These are phyloP conservation scores for Artemisia tridentata DNA, from an alignment of 129 eudicot genomes.

Conservation along the genomic window DNA sequence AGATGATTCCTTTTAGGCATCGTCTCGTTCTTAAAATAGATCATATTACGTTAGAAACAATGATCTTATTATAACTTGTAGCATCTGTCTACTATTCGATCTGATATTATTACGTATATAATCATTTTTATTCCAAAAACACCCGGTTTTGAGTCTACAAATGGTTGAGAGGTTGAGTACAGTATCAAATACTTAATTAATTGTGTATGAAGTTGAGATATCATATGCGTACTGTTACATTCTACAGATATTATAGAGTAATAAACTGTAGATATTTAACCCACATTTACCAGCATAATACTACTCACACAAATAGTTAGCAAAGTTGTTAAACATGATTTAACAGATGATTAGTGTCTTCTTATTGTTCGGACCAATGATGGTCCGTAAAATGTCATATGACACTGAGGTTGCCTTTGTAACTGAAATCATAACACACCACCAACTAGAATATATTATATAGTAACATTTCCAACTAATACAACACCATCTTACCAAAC, in stretches of 20 bases:
- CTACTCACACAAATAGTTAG: no score
- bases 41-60: neutral
- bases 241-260: no score
- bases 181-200: no score
- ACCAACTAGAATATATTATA: neutral
- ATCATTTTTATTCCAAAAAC: no score
- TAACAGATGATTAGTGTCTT: neutral
- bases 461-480: constrained; percentile 26
- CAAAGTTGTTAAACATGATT: no score
- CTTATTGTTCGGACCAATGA: neutral
- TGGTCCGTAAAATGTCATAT: constrained; percentile 1
- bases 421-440: constrained; percentile 31
- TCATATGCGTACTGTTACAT: no score
- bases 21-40: neutral
- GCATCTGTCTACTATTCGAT: neutral
- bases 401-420: constrained; percentile 21
- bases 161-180: no score
- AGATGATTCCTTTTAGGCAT: neutral
- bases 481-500: constrained; percentile 37
- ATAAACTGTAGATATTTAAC: no score
- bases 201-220: no score
- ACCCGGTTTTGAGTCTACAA: no score
- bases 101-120: no score
- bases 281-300: no score
- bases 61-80: neutral